Conservation (phyloP, 139 green algal genomes). For the Tetraselmis chui region DNA sequence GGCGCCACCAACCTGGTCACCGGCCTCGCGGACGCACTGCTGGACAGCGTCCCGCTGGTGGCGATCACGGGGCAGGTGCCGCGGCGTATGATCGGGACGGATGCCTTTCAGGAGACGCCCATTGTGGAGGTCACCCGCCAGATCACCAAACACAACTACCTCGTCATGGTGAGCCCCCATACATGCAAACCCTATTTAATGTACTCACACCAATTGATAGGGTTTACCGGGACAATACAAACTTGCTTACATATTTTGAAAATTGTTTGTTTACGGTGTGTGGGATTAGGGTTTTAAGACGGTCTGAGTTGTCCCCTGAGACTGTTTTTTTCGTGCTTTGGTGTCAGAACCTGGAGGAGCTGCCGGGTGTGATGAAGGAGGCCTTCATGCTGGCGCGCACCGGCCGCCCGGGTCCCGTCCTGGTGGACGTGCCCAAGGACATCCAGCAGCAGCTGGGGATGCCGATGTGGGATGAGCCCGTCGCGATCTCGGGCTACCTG, state of each 20-base stretch:
- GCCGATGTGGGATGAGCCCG: slow-evolving; percentile 80
- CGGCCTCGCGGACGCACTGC: slow-evolving; percentile 93
- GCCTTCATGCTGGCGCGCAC: slow-evolving; percentile 91
- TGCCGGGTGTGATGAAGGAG: slow-evolving; percentile 92
- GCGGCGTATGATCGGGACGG: slow-evolving; percentile 78
- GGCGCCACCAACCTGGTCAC: slow-evolving; percentile 99
- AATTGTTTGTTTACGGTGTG: too few relatives aligned
- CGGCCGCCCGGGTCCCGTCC: slow-evolving; percentile 87
- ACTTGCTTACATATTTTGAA: too few relatives aligned
- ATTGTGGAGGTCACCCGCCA: slow-evolving; percentile 97
- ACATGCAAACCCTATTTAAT: too few relatives aligned
- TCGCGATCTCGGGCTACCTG: slow-evolving; percentile 86
- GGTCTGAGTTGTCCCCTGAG: too few relatives aligned
- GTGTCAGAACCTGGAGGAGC: slow-evolving; percentile 93
- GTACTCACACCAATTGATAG: too few relatives aligned
- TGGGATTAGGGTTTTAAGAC: too few relatives aligned
- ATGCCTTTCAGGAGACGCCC: slow-evolving; percentile 98
- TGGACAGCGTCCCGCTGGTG: slow-evolving; percentile 95
- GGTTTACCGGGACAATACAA: too few relatives aligned
- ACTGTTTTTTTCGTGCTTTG: too few relatives aligned
- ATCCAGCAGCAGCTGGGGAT: slow-evolving; percentile 93
- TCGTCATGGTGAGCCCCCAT: too few relatives aligned
- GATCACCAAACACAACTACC: slow-evolving; percentile 99
- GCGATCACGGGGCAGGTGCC: slow-evolving; percentile 97
- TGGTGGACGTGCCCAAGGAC: slow-evolving; percentile 98